Conservation (phyloP, 2,329 filamentous ascomycete species). For the Trichoderma koningiopsis region DNA sequence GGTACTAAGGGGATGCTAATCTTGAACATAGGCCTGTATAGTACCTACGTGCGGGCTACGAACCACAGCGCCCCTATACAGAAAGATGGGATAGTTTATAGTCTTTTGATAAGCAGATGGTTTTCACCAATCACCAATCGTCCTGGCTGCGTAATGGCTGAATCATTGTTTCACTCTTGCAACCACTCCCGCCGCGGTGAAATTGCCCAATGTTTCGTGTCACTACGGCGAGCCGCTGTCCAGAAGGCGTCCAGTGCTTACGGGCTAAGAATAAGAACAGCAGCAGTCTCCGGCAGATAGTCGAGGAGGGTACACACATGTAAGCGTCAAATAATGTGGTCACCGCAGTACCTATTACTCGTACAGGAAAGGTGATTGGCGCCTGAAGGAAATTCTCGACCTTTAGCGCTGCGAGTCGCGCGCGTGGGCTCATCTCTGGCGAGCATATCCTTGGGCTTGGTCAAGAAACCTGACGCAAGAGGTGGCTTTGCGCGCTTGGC, state of each 20-base stretch:
- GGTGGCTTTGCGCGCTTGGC: slow-evolving; percentile 20
- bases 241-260: slow-evolving; percentile 2
- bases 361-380: background rate
- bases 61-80: background rate
- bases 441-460: background rate
- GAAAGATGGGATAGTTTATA: background rate
- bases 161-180: background rate
- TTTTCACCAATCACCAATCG: background rate
- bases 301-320: background rate
- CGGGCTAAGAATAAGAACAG: background rate
- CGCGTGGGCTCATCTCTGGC: slow-evolving; percentile 1
- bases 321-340: background rate
- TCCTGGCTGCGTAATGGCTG: background rate
- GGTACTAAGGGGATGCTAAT: background rate
- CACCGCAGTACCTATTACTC: background rate
- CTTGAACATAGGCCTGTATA: background rate
- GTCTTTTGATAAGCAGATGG: background rate
- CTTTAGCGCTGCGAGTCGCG: background rate
- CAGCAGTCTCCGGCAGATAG: background rate
- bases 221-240: background rate
- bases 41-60: background rate
- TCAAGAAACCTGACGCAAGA: slow-evolving; percentile 9
- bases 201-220: background rate
- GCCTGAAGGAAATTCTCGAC: background rate
- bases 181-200: background rate